These are phyloP conservation scores for Fusarium sp. DNA, from an alignment of 2,329 filamentous ascomycete species.

Conservation along the genomic window DNA sequence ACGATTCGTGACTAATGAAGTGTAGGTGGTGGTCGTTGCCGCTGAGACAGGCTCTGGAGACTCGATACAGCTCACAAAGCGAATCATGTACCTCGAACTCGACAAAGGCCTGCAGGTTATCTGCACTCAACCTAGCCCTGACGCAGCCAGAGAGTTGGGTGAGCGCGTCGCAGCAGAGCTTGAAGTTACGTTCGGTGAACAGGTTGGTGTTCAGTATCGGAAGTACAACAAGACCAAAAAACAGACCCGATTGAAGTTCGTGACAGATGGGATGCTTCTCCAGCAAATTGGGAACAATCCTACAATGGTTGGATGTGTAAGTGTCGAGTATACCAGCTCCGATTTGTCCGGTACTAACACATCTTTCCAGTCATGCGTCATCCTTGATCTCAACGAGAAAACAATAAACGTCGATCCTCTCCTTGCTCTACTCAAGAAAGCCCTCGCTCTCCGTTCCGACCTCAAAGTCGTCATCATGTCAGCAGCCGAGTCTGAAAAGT, in stretches of 20 bases:
- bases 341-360: neutral
- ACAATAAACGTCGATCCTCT: neutral
- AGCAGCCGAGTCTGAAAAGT: neutral
- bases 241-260: neutral
- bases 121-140: neutral
- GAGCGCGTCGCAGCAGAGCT: neutral
- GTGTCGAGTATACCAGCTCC: neutral
- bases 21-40: neutral
- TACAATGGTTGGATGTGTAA: neutral
- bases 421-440: neutral
- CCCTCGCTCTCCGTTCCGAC: neutral
- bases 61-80: neutral
- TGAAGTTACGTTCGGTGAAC: neutral
- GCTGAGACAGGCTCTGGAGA: neutral
- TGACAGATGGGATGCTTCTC: neutral
- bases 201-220: neutral
- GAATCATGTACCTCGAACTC: neutral
- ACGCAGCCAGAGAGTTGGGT: neutral
- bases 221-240: neutral
- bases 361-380: neutral
- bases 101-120: neutral
- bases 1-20: neutral
- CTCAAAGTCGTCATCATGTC: neutral
- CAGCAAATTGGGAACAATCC: neutral
- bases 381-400: neutral